Evolutionary conservation across 176 grass and related monocot species (phyloP).

Genomic region (Poa pratensis): DNA sequence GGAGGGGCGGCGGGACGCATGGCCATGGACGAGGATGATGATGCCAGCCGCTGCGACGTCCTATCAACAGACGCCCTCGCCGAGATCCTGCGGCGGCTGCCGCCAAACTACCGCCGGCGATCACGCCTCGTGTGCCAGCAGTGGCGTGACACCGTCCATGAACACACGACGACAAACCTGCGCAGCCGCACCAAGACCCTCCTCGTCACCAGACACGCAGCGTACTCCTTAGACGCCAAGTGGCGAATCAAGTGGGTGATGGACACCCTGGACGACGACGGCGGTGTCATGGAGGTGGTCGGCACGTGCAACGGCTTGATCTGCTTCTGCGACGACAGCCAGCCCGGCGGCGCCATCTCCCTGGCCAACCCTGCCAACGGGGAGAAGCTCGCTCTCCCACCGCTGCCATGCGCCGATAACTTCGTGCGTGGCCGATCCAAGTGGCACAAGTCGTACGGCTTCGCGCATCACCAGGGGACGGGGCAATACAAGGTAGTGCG

Average conservation of each 20-base stretch:
- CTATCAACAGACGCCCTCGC: not conserved
- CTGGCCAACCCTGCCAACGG: not conserved
- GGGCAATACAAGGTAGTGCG: not conserved
- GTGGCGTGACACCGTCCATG: not conserved
- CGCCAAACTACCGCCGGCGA: not conserved
- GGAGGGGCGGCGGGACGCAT: not conserved
- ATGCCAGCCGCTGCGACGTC: not conserved
- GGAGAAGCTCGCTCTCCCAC: not conserved
- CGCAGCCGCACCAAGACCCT: not conserved
- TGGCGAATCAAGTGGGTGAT: not conserved
- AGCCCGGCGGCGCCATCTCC: not conserved
- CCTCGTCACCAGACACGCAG: not conserved
- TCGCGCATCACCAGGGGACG: not conserved
- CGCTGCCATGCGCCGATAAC: not conserved
- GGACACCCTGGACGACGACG: too few relatives aligned
- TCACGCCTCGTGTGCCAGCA: conserved; percentile 5
- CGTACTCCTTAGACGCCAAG: not conserved
- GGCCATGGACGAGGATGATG: not conserved
- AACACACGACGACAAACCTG: not conserved
- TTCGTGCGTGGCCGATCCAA: not conserved
- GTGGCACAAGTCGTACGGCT: conserved; percentile 12
- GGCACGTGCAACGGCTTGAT: conserved; percentile 6
- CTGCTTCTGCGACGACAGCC: not conserved
- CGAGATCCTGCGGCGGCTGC: conserved; percentile 1
- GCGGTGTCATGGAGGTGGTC: not conserved